These are phyloP conservation scores for Corrigiola litoralis DNA, from an alignment of 179 eudicot genomes.

Conservation along the genomic window DNA sequence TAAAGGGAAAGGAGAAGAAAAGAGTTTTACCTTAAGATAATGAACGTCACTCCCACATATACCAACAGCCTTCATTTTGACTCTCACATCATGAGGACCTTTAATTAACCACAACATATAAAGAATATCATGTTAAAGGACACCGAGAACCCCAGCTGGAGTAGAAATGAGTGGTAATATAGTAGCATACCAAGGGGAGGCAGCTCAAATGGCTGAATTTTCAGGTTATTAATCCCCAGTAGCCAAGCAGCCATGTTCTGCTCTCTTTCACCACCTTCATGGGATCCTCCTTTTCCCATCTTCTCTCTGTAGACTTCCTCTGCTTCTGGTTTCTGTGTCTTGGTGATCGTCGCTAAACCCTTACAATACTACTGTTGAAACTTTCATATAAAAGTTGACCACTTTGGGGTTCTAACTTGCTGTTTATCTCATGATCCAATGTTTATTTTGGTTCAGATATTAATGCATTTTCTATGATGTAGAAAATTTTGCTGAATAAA, in stretches of 20 bases:
- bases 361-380: neutral
- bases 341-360: too few species aligned
- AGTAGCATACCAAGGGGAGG: slow-evolving; percentile 67
- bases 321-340: neutral
- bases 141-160: too few species aligned
- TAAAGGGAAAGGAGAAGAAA: neutral
- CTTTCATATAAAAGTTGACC: neutral
- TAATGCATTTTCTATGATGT: neutral
- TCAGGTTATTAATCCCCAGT: slow-evolving; percentile 61
- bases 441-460: neutral
- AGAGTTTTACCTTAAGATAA: slow-evolving; percentile 65
- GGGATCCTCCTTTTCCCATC: slow-evolving; percentile 69
- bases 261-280: slow-evolving; percentile 38
- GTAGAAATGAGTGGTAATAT: too few species aligned
- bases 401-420: slow-evolving; percentile 1
- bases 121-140: neutral
- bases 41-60: slow-evolving; percentile 98
- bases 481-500: neutral
- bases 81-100: slow-evolving; percentile 86
- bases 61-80: slow-evolving; percentile 93
- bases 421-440: neutral
- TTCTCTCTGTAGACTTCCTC: slow-evolving; percentile 17
- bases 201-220: slow-evolving; percentile 80
- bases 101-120: slow-evolving; percentile 5
- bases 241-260: slow-evolving; percentile 99